Evolutionary conservation across 495 filamentous ascomycete species (phyloP), one percentile per base, ranked within the genome.

Genomic region (Trichoderma virens): DNA sequence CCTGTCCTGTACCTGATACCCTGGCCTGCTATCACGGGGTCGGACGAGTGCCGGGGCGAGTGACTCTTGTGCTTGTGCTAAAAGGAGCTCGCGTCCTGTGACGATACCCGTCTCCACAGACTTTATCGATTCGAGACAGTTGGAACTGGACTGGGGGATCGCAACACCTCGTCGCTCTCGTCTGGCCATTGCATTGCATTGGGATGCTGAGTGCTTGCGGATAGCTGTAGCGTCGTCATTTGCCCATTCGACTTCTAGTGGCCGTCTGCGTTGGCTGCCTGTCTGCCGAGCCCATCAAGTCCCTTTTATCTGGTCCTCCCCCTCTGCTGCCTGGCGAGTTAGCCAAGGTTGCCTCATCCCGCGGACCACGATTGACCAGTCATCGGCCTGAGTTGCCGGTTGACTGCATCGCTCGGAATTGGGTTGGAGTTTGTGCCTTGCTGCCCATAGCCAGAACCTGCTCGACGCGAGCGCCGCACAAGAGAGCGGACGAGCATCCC

Each of bases 1-100:
- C 34, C 13, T 35, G 2, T 35, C 0, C 34, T 7, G 34, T 35
- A 35, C 34, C 34, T 35, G 13, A 47, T n/a, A 16, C 43, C 51
- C 51, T n/a, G 51, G 18, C 51, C 51, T n/a, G 27, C 11, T 30
- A 56, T 56, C 51, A 56, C 51, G 51, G 27, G 51, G 51, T 56
- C 51, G 51, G 51, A 56, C 51, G 51, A 30, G 51, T 56, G 51
- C 51, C 51, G 51, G 51, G 51, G 51, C 51, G 51, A 56, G 51
- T 56, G 51, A 56, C 51, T 56, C 51, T n/a, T n/a, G n/a, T n/a
- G n/a, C n/a, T n/a, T 56, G 27, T 56, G 51, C 23, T 56, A 56
- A 56, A 56, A 56, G 51, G 51, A 56, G 51, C 51, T 56, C 51
- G 51, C 51, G 51, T 56, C 51, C 51, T 56, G 51, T 56, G 51